These are phyloP conservation scores for Basipetospora sp. DNA, from an alignment of 2,329 filamentous ascomycete species.

Conservation along the genomic window DNA sequence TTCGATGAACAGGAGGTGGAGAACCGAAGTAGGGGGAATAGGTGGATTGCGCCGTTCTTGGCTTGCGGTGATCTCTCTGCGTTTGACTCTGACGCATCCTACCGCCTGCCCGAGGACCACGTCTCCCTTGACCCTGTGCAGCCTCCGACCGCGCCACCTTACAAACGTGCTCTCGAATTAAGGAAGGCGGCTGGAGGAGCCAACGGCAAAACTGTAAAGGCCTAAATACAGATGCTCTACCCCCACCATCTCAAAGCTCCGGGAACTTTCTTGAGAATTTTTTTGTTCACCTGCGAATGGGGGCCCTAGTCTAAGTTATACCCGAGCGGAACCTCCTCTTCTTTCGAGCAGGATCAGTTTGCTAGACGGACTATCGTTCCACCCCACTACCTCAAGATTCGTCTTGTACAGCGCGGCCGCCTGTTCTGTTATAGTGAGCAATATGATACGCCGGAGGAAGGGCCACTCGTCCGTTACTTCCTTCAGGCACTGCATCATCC, in stretches of 20 bases:
- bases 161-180: slow-evolving; percentile 71
- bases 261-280: background rate
- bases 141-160: slow-evolving; percentile 88
- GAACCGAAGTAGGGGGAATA: slow-evolving; percentile 16
- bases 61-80: slow-evolving; percentile 92
- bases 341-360: slow-evolving; percentile 28
- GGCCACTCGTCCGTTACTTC: slow-evolving; percentile 43
- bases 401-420: slow-evolving; percentile 30
- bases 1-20: slow-evolving; percentile 15
- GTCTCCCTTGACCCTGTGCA: slow-evolving; percentile 84
- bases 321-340: slow-evolving; percentile 16
- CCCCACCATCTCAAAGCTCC: no score
- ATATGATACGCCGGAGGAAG: slow-evolving; percentile 42
- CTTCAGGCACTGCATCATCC: slow-evolving; percentile 47
- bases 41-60: slow-evolving; percentile 90
- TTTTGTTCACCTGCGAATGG: background rate
- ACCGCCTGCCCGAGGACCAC: slow-evolving; percentile 72
- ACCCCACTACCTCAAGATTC: slow-evolving; percentile 17
- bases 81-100: slow-evolving; percentile 92
- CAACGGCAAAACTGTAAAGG: slow-evolving; percentile 50
- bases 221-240: slow-evolving; percentile 11
- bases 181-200: slow-evolving; percentile 61
- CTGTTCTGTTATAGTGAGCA: slow-evolving; percentile 27
- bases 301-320: slow-evolving; percentile 1
- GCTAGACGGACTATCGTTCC: slow-evolving; percentile 26